Conservation (phyloP, 495 filamentous ascomycete species). For the Neurospora sp. region DNA sequence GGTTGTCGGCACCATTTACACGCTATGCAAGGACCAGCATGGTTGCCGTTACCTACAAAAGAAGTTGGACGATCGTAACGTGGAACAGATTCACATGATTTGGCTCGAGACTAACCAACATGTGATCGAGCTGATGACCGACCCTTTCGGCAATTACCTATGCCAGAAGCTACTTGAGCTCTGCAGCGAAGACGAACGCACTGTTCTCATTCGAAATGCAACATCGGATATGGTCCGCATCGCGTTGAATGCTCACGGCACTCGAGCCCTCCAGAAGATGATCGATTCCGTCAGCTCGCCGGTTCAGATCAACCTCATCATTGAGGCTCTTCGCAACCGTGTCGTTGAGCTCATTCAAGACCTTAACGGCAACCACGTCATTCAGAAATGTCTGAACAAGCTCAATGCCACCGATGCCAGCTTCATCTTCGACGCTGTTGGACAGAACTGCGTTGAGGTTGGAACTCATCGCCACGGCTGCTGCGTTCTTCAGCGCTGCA, state of each 20-base stretch:
- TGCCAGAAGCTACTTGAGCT: constrained; percentile 95
- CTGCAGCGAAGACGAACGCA: constrained; percentile 88
- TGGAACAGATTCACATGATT: constrained; percentile 80
- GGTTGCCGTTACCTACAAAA: constrained; percentile 93
- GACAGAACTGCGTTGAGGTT: constrained; percentile 72
- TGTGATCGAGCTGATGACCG: constrained; percentile 94
- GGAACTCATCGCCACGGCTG: constrained; percentile 97
- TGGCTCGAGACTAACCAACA: constrained; percentile 85
- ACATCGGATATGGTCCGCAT: constrained; percentile 77
- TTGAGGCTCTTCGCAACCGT: constrained; percentile 60
- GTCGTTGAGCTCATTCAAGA: constrained; percentile 94
- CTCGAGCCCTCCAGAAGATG: constrained; percentile 96
- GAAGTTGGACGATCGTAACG: constrained; percentile 84
- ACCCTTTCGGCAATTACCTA: constrained; percentile 97
- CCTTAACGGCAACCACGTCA: constrained; percentile 95
- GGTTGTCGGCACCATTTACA: constrained; percentile 71
- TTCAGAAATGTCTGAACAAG: constrained; percentile 97
- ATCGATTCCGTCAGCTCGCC: constrained; percentile 86
- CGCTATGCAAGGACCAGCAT: constrained; percentile 91
- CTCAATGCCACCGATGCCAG: constrained; percentile 69
- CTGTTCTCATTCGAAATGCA: constrained; percentile 81
- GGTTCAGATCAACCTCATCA: constrained; percentile 71
- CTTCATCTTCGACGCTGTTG: constrained; percentile 95
- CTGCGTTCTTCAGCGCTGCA: constrained; percentile 95
- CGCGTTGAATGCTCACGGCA: constrained; percentile 93